Conservation (phyloP, 2,329 filamentous ascomycete genomes). For the Xylaria sp. region DNA sequence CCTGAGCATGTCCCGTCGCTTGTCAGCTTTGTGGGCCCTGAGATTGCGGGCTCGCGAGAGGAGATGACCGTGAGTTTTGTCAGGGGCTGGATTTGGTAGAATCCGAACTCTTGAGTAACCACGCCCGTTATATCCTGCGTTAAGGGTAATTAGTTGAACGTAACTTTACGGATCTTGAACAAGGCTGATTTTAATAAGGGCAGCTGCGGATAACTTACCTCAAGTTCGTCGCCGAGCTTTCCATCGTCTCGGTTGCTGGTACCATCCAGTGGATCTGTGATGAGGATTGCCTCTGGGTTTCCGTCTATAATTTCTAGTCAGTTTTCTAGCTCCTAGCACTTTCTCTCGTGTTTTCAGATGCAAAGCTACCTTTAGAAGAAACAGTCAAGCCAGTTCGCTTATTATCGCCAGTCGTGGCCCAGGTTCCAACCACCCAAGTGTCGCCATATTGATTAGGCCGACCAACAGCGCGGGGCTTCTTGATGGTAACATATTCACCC, state of each 20-base stretch:
- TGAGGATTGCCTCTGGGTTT: conserved; percentile 75
- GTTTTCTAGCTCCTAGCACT: background rate
- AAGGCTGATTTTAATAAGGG: background rate
- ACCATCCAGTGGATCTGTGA: conserved; percentile 74
- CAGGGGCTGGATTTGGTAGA: conserved; percentile 74
- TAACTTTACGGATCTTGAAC: background rate
- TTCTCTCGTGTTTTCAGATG: background rate
- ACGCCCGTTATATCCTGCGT: conserved; percentile 69
- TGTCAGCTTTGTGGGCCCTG: conserved; percentile 62
- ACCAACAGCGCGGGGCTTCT: conserved; percentile 65
- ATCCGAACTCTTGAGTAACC: conserved; percentile 72
- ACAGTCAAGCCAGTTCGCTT: conserved; percentile 72
- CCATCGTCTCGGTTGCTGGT: conserved; percentile 67
- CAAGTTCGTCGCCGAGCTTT: conserved; percentile 72
- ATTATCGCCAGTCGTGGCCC: conserved; percentile 72
- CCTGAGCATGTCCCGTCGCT: conserved; percentile 68
- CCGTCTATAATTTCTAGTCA: conserved; percentile 58
- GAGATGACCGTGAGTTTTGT: conserved; percentile 64
- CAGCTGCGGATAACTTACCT: conserved; percentile 52
- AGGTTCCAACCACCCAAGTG: conserved; percentile 75
- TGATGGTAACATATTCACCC: conserved; percentile 74
- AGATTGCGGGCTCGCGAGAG: conserved; percentile 58
- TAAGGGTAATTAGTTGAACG: conserved; percentile 5
- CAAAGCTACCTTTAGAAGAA: conserved; percentile 59
- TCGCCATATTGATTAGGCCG: conserved; percentile 74